Base-by-base conservation (phyloP, 75 land plant species). In the Isoetes taiwanensis region DNA sequence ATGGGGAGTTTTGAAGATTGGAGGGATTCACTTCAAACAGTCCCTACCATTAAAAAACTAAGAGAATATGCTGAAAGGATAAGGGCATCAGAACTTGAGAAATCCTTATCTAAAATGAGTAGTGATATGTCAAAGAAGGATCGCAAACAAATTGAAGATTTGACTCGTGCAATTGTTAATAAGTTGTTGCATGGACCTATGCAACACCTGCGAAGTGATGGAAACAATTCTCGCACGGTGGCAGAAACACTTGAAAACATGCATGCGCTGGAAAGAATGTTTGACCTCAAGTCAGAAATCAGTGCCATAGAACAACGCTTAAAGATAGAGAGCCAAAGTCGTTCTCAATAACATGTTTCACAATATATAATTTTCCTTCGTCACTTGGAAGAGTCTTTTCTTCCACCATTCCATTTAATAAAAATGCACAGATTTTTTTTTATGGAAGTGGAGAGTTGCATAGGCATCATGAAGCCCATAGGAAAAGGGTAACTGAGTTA, bases 191-290 rank as follows among this genome's bases (percentile, higher is more conserved):
- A 84, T 62, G 95, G 95, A 9, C 95, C 95, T 29, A 84, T 84
- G 89, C 85, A 85, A 52, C 84, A 84, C 30, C 33, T 88, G 52
- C 69, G 94, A 41, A 79, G 89, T 35, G 94, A 87, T 57, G 84
- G 84, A 27, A 76, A 70, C 67, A 89, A 88, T 53, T 66, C 77
- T 35, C 61, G 79, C 25, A 81, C 89, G 25, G 68, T 88, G 61
- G 73, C 57, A 52, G 95, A 88, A 46, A 81, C 85, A 14, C 74
- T 88, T 30, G 79, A 84, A 58, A 88, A 88, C 55, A 88, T 84
- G 95, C 85, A 83, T 37, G 94, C 89, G 5, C 79, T 84, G 16
- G 86, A 87, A 50, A 68, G 94, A 61, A 84, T 87, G 89, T 88
- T 84, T 48, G 72, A 72, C 43, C 80, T 88, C 29, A 76, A 78